Percentiles rank a stretch among this genome's conserved stretches.
Conservation (phyloP, 495 filamentous ascomycete species). For the Hypoxylon crocopeplum region DNA sequence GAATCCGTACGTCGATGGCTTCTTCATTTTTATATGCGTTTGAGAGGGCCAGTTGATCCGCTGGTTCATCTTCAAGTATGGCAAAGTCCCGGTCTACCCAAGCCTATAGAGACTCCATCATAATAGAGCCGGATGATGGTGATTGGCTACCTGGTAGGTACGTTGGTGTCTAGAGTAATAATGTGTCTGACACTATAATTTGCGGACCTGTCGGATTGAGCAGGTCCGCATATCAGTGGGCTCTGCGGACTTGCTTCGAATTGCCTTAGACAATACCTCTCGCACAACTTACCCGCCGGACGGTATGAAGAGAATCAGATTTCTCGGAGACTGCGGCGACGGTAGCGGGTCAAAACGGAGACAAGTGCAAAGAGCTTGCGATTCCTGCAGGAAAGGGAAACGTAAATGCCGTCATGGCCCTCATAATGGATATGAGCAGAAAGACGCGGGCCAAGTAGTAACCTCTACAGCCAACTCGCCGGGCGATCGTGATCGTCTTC, state of each 20-base stretch:
- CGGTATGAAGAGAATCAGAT: slow-evolving; percentile 32
- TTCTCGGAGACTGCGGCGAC: slow-evolving; percentile 25
- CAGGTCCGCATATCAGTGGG: slow-evolving; percentile 20
- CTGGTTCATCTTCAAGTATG: too few species aligned
- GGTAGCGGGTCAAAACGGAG: slow-evolving; percentile 25
- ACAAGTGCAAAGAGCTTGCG: slow-evolving; percentile 35
- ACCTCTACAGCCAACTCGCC: not conserved
- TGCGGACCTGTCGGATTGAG: slow-evolving; percentile 20
- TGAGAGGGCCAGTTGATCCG: not conserved
- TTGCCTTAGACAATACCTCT: not conserved
- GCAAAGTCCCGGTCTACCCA: too few species aligned
- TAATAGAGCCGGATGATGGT: too few species aligned
- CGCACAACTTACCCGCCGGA: not conserved
- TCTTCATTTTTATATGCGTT: not conserved
- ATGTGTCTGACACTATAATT: too few species aligned
- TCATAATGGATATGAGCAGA: not conserved
- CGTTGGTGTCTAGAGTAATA: too few species aligned
- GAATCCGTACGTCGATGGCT: not conserved
- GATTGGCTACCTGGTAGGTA: too few species aligned
- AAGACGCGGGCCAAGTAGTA: not conserved
- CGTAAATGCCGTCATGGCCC: slow-evolving; percentile 16
- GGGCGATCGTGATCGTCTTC: not conserved
- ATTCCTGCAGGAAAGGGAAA: slow-evolving; percentile 36
- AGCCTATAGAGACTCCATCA: too few species aligned
- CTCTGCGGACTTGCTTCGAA: slow-evolving; percentile 9